Base-by-base conservation (phyloP, 202 grass and related monocot genomes). In the Schoenoplectus tabernaemontani region DNA sequence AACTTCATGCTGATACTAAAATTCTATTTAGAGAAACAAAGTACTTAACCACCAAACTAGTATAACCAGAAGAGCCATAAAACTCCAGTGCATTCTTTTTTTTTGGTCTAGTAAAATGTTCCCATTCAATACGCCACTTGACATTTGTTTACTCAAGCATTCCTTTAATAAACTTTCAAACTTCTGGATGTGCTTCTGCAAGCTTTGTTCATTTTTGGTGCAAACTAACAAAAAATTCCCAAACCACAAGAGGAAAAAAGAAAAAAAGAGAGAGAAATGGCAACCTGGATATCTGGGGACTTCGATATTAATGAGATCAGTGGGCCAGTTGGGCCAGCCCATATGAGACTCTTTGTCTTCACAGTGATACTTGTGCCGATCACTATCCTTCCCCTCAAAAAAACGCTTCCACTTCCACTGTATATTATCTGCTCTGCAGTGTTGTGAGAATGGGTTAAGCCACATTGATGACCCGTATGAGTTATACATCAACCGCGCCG, bases 361-460 rank as follows among this genome's bases (percentile, higher is more conserved):
- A 16, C 93, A 97, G 64, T 91, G 86, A 67, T 91, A 87, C 59
- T 60, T 89, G 59, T 96, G 85, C 62, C 73, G 50, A 32, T 70
- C 84, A n/a, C n/a, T n/a, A 64, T 74, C 87, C 43, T 81, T 91
- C 57, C 88, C 90, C 87, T 88, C 90, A 86, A 93, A 97, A 88
- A 86, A 97, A 76, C 86, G 66, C 64, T 93, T 93, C 93, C 90
- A 97, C 76, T 93, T 97, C 93, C 90, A 97, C 72, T 97, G 93
- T 84, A 91, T 59, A 90, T 97, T 93, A 86, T 97, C 93, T 59
- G 93, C 77, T 87, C 87, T 91, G 83, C 93, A 97, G 82, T 93
- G 77, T 76, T 97, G 88, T 56, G 93, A 97, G 87, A 97, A 97
- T 61, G 93, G 93, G 75, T 89, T 67, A 69, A 93, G 74, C 93